Evolutionary conservation across 2,329 filamentous ascomycete genomes (phyloP).

Genomic region (Chrysoporthe cubensis): DNA sequence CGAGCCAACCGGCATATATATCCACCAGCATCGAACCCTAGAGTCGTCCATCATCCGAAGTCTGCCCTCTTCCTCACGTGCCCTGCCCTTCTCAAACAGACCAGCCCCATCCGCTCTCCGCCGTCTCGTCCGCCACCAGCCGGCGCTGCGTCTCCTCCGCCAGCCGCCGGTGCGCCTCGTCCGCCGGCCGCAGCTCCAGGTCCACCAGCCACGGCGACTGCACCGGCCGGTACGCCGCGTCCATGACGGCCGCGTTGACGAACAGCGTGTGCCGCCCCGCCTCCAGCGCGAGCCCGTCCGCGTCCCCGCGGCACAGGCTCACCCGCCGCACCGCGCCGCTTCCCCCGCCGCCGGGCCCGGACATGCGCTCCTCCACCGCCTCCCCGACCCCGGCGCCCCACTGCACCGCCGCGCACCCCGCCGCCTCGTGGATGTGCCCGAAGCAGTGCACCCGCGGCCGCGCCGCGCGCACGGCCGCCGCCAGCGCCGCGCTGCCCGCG

Average conservation of each 20-base stretch:
- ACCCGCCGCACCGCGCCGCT: conserved; percentile 32
- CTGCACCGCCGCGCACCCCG: conserved; percentile 6
- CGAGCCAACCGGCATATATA: background rate
- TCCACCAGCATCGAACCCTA: too few relatives aligned
- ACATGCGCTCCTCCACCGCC: background rate
- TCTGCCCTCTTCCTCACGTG: background rate
- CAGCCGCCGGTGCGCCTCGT: conserved; percentile 20
- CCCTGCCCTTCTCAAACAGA: background rate
- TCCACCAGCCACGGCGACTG: conserved; percentile 60
- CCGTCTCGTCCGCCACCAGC: background rate
- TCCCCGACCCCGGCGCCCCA: conserved; percentile 12
- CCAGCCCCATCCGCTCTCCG: background rate
- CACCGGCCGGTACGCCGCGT: conserved; percentile 43
- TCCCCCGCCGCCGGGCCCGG: background rate
- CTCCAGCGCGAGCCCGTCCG: conserved; percentile 34
- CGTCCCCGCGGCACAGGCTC: conserved; percentile 45
- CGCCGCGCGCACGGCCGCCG: conserved; percentile 14
- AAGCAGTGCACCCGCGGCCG: conserved; percentile 26
- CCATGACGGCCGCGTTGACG: conserved; percentile 62
- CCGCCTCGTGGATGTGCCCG: conserved; percentile 25
- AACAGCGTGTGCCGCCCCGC: conserved; percentile 58
- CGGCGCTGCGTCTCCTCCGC: conserved; percentile 17
- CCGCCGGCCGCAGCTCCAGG: conserved; percentile 43
- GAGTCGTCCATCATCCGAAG: too few relatives aligned
- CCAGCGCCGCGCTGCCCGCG: conserved; percentile 18